These are phyloP conservation scores for Bjerkandera adusta DNA, from an alignment of 1,284 basidiomycete species.

Conservation along the genomic window DNA sequence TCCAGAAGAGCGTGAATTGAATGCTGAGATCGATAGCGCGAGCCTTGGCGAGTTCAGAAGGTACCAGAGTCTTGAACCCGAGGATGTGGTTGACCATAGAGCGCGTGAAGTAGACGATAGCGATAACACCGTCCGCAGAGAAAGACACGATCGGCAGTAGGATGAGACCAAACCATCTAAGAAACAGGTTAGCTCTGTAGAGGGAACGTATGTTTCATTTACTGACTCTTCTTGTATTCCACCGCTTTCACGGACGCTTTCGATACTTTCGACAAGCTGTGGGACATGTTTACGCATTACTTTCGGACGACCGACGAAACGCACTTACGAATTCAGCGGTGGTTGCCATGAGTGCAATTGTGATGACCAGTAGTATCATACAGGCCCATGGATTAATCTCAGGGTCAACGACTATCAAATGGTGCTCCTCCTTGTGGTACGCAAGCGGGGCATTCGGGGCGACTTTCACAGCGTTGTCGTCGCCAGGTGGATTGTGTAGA, in stretches of 20 bases:
- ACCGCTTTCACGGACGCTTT: conserved; percentile 43
- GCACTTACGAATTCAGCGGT: conserved; percentile 65
- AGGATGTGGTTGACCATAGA: conserved; percentile 19
- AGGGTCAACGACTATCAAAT: conserved; percentile 44
- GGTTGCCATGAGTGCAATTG: conserved; percentile 57
- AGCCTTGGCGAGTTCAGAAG: conserved; percentile 33
- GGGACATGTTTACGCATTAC: conserved; percentile 4
- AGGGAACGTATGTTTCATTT: background rate
- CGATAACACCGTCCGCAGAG: conserved; percentile 61
- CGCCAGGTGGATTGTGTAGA: conserved; percentile 65
- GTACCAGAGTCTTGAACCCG: conserved; percentile 21
- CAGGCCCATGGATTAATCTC: conserved; percentile 61
- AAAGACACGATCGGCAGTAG: conserved; percentile 69
- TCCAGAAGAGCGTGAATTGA: conserved; percentile 41
- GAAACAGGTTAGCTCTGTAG: background rate
- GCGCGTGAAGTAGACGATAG: conserved; percentile 48
- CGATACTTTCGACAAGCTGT: conserved; percentile 62
- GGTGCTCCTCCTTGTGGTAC: conserved; percentile 40
- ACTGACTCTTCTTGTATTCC: conserved; percentile 49
- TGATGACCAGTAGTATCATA: conserved; percentile 46
- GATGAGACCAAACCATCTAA: conserved; percentile 68
- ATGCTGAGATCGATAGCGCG: conserved; percentile 42
- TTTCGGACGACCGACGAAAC: background rate
- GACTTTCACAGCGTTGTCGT: conserved; percentile 43
- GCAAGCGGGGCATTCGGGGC: conserved; percentile 43